These are phyloP conservation scores for Fraxinus ornus DNA, from an alignment of 305 asterid species.

Conservation along the genomic window DNA sequence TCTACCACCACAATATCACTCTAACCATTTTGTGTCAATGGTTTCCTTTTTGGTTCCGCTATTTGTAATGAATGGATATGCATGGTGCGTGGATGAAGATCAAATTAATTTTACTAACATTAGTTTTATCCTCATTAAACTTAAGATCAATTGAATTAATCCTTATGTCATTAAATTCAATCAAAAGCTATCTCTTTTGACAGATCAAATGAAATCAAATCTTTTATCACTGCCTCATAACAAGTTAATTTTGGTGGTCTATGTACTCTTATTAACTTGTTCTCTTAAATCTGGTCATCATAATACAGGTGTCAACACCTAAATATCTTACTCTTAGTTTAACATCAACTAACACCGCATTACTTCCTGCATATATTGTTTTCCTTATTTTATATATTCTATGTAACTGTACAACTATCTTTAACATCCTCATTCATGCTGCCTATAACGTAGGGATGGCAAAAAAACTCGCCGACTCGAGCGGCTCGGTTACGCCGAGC, in stretches of 20 bases:
- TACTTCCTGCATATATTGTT: neutral
- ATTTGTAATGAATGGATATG: neutral
- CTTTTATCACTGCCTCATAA: neutral
- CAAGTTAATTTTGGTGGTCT: neutral
- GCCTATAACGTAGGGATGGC: too few species aligned
- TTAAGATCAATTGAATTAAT: neutral
- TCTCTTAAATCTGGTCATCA: neutral
- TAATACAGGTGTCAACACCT: neutral
- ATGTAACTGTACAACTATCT: neutral
- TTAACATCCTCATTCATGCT: neutral
- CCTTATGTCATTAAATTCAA: neutral
- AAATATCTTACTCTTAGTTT: neutral
- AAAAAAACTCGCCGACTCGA: too few species aligned
- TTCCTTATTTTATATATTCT: neutral
- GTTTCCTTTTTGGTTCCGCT: neutral
- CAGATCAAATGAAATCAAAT: neutral
- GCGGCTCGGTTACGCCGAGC: too few species aligned
- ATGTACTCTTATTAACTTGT: neutral
- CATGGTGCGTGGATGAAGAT: neutral
- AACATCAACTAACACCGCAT: neutral
- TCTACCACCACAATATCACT: neutral
- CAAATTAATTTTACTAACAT: neutral
- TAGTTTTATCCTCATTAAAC: neutral
- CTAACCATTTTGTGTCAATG: neutral
- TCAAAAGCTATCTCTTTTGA: neutral